phyloP scores from a whole-genome alignment of 129 eudicot species.

The Centaurea solstitialis region DNA sequence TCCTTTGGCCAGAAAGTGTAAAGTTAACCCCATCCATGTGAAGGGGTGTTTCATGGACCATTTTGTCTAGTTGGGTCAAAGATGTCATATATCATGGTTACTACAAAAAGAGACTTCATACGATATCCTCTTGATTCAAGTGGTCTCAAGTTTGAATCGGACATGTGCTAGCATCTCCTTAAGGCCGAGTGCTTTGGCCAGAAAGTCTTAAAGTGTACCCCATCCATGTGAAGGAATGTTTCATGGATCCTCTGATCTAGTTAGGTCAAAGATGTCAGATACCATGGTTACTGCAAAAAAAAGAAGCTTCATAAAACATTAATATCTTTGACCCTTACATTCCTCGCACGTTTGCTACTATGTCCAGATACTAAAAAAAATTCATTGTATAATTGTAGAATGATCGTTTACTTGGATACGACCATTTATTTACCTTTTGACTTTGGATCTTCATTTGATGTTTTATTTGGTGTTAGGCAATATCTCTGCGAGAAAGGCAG shows the following conservation, averaged over 20 bases:
- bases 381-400: neutral
- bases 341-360: neutral
- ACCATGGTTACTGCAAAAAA: neutral
- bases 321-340: neutral
- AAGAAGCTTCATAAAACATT: neutral
- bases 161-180: neutral
- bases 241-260: neutral
- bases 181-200: neutral
- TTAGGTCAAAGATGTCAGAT: neutral
- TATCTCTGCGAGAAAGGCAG: constrained; percentile 72
- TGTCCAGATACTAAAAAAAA: neutral
- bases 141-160: neutral
- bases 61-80: neutral
- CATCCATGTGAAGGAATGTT: neutral
- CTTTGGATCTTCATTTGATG: constrained; percentile 2
- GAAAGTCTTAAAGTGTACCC: neutral
- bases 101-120: no score
- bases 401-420: neutral
- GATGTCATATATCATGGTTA: neutral
- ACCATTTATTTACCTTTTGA: neutral
- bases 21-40: neutral
- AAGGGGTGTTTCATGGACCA: neutral
- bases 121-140: neutral
- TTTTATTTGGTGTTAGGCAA: constrained; percentile 59
- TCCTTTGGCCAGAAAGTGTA: neutral